phyloP scores from a whole-genome alignment of 1,284 basidiomycete species.

The Trichosporon asahii region DNA sequence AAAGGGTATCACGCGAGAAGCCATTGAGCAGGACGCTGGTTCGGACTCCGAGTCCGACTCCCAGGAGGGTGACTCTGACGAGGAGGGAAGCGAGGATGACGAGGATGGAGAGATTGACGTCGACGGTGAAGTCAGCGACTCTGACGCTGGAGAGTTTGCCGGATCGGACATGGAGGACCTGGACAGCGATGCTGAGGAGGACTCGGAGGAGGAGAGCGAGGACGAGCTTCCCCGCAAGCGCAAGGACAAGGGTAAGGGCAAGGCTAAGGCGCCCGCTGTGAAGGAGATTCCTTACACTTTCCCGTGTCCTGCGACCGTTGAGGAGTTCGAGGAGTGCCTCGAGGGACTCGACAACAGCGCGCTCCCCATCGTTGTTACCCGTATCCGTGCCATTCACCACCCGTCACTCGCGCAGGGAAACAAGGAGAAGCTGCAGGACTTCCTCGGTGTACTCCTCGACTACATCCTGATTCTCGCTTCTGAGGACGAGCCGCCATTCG shows the following conservation, averaged over 20 bases:
- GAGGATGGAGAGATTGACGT: constrained; percentile 37
- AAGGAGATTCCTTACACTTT: constrained; percentile 88
- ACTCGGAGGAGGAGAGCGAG: constrained; percentile 20
- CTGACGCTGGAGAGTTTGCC: constrained; percentile 45
- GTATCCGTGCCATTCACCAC: constrained; percentile 87
- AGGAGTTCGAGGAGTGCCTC: constrained; percentile 81
- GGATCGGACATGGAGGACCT: constrained; percentile 37
- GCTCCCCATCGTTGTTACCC: constrained; percentile 77
- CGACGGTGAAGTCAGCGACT: constrained; percentile 36
- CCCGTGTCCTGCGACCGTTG: constrained; percentile 78
- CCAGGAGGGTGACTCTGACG: constrained; percentile 40
- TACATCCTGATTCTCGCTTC: constrained; percentile 77
- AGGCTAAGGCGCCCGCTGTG: constrained; percentile 52
- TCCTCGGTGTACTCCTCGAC: constrained; percentile 83
- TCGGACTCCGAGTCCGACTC: constrained; percentile 39
- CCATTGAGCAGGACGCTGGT: constrained; percentile 37
- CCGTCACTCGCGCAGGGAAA: constrained; percentile 86
- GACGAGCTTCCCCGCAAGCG: constrained; percentile 25
- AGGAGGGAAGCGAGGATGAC: constrained; percentile 30
- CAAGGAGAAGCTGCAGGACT: constrained; percentile 81
- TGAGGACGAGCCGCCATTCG: constrained; percentile 61
- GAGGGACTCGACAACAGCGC: constrained; percentile 64
- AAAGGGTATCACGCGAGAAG: constrained; percentile 55
- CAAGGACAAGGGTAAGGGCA: constrained; percentile 51
- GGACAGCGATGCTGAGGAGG: constrained; percentile 45